These are phyloP conservation scores for Trypanosoma conorhini DNA, from an alignment of 208 protist genomes.

Conservation along the genomic window DNA sequence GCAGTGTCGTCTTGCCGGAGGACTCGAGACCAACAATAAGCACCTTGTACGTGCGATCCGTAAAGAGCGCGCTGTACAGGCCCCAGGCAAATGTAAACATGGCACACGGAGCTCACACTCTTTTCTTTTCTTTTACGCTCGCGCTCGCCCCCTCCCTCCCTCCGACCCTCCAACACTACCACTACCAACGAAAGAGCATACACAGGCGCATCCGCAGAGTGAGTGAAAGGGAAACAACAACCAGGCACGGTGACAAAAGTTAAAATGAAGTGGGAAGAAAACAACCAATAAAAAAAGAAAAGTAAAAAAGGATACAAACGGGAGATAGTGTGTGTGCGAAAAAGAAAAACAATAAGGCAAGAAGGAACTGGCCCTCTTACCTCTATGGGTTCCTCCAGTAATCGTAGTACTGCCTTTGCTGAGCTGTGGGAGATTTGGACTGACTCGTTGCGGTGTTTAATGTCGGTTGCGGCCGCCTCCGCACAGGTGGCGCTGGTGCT, in stretches of 20 bases:
- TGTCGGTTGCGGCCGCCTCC: not conserved
- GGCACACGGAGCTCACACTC: not conserved
- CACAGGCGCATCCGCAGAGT: not conserved
- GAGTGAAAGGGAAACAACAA: not conserved
- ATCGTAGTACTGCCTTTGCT: conserved; percentile 17
- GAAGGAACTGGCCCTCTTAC: not conserved
- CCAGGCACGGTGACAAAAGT: not conserved
- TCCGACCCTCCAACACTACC: not conserved
- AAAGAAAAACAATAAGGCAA: not conserved
- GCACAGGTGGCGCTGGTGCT: not conserved
- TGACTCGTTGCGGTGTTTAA: not conserved
- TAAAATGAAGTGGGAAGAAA: not conserved
- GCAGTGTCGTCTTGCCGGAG: conserved; percentile 98
- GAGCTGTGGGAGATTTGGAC: not conserved
- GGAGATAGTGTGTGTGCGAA: not conserved
- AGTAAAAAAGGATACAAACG: not conserved
- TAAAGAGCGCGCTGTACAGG: conserved; percentile 75
- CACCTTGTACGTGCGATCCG: conserved; percentile 85
- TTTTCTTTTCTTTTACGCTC: conserved; percentile 2
- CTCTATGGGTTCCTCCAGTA: conserved; percentile 27
- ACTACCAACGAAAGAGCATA: not conserved
- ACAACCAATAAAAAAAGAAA: not conserved
- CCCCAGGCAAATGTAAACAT: conserved; percentile 67
- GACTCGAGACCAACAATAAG: conserved; percentile 95
- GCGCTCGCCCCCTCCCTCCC: not conserved